phyloP scores from a whole-genome alignment of 441 rosid genomes.

The Raphanus hybrid region DNA sequence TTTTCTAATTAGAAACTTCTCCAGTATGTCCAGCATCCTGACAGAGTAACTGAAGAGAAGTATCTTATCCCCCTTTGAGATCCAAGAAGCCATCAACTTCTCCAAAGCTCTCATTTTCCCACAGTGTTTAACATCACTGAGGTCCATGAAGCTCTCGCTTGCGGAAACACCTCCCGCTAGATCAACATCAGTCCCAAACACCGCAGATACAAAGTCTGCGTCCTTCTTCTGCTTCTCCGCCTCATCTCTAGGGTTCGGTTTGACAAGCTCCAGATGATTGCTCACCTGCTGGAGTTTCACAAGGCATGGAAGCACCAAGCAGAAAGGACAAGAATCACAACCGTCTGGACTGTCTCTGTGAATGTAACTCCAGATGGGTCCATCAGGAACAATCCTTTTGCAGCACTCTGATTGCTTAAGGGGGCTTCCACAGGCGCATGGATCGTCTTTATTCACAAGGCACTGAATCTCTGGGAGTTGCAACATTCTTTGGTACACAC shows the following conservation, averaged over 20 bases:
- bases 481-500: slow-evolving; percentile 80
- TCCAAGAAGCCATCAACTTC: slow-evolving; percentile 85
- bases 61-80: slow-evolving; percentile 82
- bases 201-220: slow-evolving; percentile 80
- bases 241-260: slow-evolving; percentile 91
- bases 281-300: slow-evolving; percentile 96
- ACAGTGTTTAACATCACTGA: slow-evolving; percentile 84
- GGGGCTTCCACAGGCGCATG: slow-evolving; percentile 92
- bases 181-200: slow-evolving; percentile 81
- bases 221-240: slow-evolving; percentile 87
- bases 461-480: slow-evolving; percentile 86
- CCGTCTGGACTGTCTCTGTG: slow-evolving; percentile 87
- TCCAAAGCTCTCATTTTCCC: slow-evolving; percentile 95
- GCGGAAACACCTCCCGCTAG: slow-evolving; percentile 79
- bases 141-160: slow-evolving; percentile 80
- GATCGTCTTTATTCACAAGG: slow-evolving; percentile 86
- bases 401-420: slow-evolving; percentile 92
- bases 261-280: slow-evolving; percentile 94
- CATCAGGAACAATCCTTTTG: slow-evolving; percentile 84
- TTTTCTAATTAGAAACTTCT: slow-evolving; percentile 85
- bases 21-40: slow-evolving; percentile 93
- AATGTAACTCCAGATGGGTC: slow-evolving; percentile 87
- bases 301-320: slow-evolving; percentile 95
- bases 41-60: slow-evolving; percentile 95
- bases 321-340: slow-evolving; percentile 95